phyloP scores from a whole-genome alignment of 768 basidiomycete species.

The Lanmaoa rubissima region DNA sequence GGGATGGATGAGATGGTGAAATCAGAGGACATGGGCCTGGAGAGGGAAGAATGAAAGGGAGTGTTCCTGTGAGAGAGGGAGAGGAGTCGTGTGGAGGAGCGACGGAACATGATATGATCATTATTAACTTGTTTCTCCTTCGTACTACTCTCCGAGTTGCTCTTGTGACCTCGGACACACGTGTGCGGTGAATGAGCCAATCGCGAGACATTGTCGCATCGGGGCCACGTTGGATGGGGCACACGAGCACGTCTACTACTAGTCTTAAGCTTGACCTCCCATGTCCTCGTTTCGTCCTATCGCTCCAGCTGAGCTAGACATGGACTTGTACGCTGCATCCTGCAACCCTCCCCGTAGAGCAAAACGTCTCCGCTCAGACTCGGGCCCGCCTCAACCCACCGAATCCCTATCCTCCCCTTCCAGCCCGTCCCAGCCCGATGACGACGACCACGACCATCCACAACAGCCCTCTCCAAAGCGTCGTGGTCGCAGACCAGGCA shows the following conservation, averaged over 20 bases:
- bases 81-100: constrained; percentile 4
- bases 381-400: neutral
- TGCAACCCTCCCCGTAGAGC: constrained; percentile 47
- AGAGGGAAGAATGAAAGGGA: neutral
- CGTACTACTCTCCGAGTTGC: too few species aligned
- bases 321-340: constrained; percentile 35
- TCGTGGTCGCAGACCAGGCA: constrained; percentile 69
- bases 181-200: constrained; percentile 25
- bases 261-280: neutral
- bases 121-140: too few species aligned
- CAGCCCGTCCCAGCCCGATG: constrained; percentile 20
- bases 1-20: neutral
- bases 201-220: neutral
- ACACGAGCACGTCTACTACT: constrained; percentile 23
- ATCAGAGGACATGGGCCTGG: neutral
- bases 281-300: constrained; percentile 25
- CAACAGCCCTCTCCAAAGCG: constrained; percentile 45
- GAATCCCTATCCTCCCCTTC: neutral
- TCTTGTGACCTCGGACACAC: constrained; percentile 19
- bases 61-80: neutral
- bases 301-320: constrained; percentile 20
- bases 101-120: constrained; percentile 20
- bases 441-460: constrained; percentile 26
- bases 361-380: constrained; percentile 38
- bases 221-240: constrained; percentile 17